phyloP scores from a whole-genome alignment of 2,329 filamentous ascomycete genomes.

The Xylaria sp. region DNA sequence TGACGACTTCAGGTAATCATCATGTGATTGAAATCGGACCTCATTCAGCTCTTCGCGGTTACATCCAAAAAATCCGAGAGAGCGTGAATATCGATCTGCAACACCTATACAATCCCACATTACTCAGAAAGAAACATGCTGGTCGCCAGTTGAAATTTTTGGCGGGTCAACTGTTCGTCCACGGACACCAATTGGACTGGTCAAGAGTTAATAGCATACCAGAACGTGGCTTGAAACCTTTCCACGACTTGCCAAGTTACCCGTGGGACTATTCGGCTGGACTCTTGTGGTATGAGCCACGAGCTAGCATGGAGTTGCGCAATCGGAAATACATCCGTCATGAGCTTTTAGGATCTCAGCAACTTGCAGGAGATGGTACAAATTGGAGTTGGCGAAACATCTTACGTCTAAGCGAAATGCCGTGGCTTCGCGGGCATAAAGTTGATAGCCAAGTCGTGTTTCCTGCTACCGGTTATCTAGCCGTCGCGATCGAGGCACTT shows the following conservation, averaged over 20 bases:
- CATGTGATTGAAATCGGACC: slow-evolving; percentile 41
- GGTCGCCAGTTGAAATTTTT: neutral
- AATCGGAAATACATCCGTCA: slow-evolving; percentile 3
- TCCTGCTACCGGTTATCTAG: slow-evolving; percentile 38
- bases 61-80: slow-evolving; percentile 43
- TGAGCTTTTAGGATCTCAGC: slow-evolving; percentile 7
- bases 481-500: slow-evolving; percentile 37
- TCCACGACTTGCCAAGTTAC: neutral
- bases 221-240: neutral
- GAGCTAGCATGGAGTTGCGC: slow-evolving; percentile 4
- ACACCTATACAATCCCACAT: neutral
- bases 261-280: slow-evolving; percentile 15
- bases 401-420: slow-evolving; percentile 29
- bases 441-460: slow-evolving; percentile 35
- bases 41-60: slow-evolving; percentile 48
- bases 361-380: slow-evolving; percentile 27
- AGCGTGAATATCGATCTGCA: neutral
- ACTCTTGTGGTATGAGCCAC: slow-evolving; percentile 1
- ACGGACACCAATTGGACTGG: neutral
- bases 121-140: neutral
- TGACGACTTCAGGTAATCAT: neutral
- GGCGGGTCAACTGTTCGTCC: neutral
- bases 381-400: slow-evolving; percentile 39
- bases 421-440: slow-evolving; percentile 40
- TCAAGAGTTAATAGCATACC: neutral